Evolutionary conservation across 2,329 filamentous ascomycete genomes (phyloP), one percentile per base, ranked within the genome.

Genomic region (Trichoderma gracile): DNA sequence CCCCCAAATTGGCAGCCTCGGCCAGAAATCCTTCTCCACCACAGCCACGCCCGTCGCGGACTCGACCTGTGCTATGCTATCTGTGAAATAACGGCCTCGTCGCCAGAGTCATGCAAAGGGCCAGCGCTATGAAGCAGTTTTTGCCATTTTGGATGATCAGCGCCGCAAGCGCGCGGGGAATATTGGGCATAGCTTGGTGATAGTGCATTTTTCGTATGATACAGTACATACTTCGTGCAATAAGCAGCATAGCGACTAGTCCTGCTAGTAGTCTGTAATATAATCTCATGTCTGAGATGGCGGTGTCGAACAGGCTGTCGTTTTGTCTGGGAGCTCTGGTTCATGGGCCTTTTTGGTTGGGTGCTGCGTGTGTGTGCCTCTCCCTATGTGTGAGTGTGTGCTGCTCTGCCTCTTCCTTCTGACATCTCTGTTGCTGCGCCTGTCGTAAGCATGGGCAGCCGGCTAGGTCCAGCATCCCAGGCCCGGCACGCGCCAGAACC

Each of bases 161-260:
- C 58, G 49, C 58, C 58, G 40, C 47, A 61, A 61, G 58, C 47
- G 58, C 58, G 49, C 47, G 58, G 49, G 46, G 58, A 46, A 53
- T 27, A 42, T 61, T 45, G 49, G 49, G 58, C 47, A 45, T 33
- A 33, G 25, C 30, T 61, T 45, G 49, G 49, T 49, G 58, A 45
- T 33, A 33, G 25, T 43, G 27, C 23, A 27, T 30, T n/a, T n/a
- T 12, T 21, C 40, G 47, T 8, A 15, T 33, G 15, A n/a, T n/a
- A n/a, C n/a, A n/a, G n/a, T n/a, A n/a, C n/a, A n/a, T n/a, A n/a
- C 56, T 40, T 49, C 17, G 19, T 33, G 10, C 33, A 56, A 50
- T 21, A 50, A 33, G 42, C 23, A 30, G 55, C 27, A 25, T 47
- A 38, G 33, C 33, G 33, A 38, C 33, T 38, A 38, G 33, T 38